Percentiles rank a stretch among this genome's conserved stretches.
Conservation (phyloP, 2,329 filamentous ascomycete genomes). For the Sclerotinia minor region DNA sequence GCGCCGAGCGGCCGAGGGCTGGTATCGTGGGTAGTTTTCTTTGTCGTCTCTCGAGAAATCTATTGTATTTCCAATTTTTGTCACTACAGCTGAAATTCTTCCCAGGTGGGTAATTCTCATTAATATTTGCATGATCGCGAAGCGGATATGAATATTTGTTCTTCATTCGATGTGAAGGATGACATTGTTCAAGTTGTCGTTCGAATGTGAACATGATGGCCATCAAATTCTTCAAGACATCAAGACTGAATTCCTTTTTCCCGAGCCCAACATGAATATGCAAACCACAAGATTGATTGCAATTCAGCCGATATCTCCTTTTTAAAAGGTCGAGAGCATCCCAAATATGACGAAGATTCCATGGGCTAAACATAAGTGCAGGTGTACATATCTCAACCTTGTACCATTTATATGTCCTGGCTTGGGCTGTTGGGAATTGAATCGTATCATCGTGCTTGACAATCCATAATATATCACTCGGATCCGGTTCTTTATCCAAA, state of each 20-base stretch:
- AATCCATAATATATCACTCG: conserved; percentile 19
- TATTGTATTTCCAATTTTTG: not conserved
- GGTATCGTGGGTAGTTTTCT: not conserved
- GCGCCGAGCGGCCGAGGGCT: not conserved
- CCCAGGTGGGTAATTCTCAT: conserved; percentile 8
- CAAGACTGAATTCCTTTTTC: conserved; percentile 31
- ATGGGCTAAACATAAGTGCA: conserved; percentile 22
- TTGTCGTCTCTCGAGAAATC: not conserved
- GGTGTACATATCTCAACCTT: conserved; percentile 32
- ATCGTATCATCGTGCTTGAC: conserved; percentile 26
- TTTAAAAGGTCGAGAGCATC: conserved; percentile 24
- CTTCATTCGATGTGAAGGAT: conserved; percentile 27
- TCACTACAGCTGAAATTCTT: conserved; percentile 11
- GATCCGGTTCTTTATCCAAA: not conserved
- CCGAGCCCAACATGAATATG: conserved; percentile 42
- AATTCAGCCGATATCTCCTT: conserved; percentile 30
- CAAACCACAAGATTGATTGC: conserved; percentile 36
- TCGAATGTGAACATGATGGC: conserved; percentile 38
- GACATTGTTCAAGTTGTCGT: conserved; percentile 35
- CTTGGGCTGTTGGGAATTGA: not conserved
- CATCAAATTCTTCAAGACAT: conserved; percentile 39
- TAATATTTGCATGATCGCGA: conserved; percentile 8
- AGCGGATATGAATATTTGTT: conserved; percentile 13
- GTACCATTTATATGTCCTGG: conserved; percentile 26
- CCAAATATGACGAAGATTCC: conserved; percentile 25